These are phyloP conservation scores for Pistacia integerrima DNA, from an alignment of 345 rosid species.

Conservation along the genomic window DNA sequence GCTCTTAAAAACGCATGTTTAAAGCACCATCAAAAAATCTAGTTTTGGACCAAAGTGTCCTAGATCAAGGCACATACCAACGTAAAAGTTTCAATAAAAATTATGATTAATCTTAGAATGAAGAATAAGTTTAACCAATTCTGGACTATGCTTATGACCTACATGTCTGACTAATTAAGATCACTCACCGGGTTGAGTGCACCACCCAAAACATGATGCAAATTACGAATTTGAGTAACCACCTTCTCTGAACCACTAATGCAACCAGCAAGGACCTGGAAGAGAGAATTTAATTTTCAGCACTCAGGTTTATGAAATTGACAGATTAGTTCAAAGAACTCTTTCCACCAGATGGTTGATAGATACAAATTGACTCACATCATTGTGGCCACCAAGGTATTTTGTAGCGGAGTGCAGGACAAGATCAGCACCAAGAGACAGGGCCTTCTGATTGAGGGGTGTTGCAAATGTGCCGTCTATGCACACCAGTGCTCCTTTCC, in stretches of 20 bases:
- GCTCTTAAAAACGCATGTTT: neutral
- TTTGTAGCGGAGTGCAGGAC: constrained; percentile 90
- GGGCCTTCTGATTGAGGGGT: constrained; percentile 93
- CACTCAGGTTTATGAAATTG: constrained; percentile 5
- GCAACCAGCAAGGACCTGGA: constrained; percentile 95
- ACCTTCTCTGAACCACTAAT: constrained; percentile 78
- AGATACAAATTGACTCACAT: constrained; percentile 51
- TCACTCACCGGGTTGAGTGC: constrained; percentile 83
- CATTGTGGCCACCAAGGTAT: constrained; percentile 94
- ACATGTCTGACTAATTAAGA: neutral
- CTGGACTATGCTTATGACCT: neutral
- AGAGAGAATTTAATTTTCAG: constrained; percentile 15
- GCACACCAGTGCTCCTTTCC: constrained; percentile 88
- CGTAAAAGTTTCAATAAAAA: neutral
- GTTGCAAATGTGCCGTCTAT: constrained; percentile 99
- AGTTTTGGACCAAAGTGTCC: neutral
- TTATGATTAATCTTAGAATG: neutral
- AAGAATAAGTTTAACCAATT: neutral
- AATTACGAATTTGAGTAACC: constrained; percentile 72
- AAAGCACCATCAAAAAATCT: neutral
- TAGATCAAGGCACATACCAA: constrained; percentile 7
- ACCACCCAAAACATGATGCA: constrained; percentile 96
- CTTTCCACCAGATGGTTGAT: neutral
- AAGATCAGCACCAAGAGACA: constrained; percentile 96
- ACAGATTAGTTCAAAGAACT: neutral